Percentiles rank a stretch among this genome's conserved stretches.
phyloP scores from a whole-genome alignment of 164 flowering plant species.

The Chimonanthus praecox region DNA sequence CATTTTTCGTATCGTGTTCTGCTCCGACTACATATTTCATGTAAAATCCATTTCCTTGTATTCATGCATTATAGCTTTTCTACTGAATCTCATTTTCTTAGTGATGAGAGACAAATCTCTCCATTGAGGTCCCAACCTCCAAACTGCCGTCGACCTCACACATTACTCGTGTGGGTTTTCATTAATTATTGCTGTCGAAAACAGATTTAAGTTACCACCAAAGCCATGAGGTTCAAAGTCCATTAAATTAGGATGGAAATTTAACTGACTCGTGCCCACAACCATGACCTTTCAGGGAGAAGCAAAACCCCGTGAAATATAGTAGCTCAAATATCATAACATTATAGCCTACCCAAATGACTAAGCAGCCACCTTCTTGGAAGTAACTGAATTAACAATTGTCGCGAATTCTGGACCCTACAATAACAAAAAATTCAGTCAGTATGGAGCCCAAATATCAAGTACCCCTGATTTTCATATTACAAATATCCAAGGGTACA shows the following conservation, averaged over 20 bases:
- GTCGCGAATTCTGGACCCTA: constrained; percentile 95
- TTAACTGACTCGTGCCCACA: not conserved
- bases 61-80: too few relatives aligned
- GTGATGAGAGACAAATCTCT: too few relatives aligned
- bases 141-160: too few relatives aligned
- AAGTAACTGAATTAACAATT: constrained; percentile 82
- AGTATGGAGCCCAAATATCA: not conserved
- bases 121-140: too few relatives aligned
- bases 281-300: not conserved
- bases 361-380: constrained; percentile 91
- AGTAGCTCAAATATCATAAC: not conserved
- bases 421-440: constrained; percentile 4
- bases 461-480: not conserved
- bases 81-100: too few relatives aligned
- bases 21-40: too few relatives aligned
- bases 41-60: too few relatives aligned
- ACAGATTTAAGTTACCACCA: not conserved
- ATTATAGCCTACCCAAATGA: not conserved
- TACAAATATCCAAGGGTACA: not conserved
- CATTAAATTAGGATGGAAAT: not conserved
- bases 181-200: not conserved
- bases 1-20: too few relatives aligned
- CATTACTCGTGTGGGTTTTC: too few relatives aligned
- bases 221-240: not conserved
- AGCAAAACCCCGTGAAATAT: not conserved